phyloP scores from a whole-genome alignment of 2,329 filamentous ascomycete species.

The Lachnellula willkommii region DNA sequence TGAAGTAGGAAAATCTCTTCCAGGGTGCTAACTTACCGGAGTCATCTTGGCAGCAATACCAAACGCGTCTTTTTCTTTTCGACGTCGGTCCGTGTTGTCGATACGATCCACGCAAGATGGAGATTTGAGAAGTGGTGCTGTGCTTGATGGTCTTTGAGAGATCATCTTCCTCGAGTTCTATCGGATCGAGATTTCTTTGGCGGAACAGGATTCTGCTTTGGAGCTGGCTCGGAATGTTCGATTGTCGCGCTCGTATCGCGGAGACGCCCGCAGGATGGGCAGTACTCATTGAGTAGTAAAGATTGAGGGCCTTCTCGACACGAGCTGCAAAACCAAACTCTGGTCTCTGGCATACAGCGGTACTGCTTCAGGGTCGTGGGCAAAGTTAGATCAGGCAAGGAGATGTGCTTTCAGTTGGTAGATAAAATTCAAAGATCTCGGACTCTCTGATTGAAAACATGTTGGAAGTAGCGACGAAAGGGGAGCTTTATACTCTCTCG shows the following conservation, averaged over 20 bases:
- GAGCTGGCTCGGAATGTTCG: neutral
- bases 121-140: neutral
- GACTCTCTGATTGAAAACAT: neutral
- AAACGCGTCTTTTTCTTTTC: neutral
- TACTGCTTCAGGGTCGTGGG: neutral
- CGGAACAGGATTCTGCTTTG: neutral
- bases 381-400: neutral
- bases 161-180: neutral
- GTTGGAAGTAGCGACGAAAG: neutral
- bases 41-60: neutral
- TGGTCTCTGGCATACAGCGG: neutral
- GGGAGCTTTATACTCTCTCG: neutral
- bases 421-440: neutral
- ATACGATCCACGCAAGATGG: neutral
- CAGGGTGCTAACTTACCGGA: too few relatives aligned
- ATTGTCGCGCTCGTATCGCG: neutral
- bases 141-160: neutral
- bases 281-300: neutral
- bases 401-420: neutral
- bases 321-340: neutral
- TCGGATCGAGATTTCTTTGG: neutral
- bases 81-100: neutral
- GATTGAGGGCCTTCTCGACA: neutral
- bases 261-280: neutral
- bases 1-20: too few relatives aligned